A percentile compares a stretch with the other conserved stretches of the same genome.
phyloP scores from a whole-genome alignment of 2,329 filamentous ascomycete genomes.

The Fusarium fujikuroi region DNA sequence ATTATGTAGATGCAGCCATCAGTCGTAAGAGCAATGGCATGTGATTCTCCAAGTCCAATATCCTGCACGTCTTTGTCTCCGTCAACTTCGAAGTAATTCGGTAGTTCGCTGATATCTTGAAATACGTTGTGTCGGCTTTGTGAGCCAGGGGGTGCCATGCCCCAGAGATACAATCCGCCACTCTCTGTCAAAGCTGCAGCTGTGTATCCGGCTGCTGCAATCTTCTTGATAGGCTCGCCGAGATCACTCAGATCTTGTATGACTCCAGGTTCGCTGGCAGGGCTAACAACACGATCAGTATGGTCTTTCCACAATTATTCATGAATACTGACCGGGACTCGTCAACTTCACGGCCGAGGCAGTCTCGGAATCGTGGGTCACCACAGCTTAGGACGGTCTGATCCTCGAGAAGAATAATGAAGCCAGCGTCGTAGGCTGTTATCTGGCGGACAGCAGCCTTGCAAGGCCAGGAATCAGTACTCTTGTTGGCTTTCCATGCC shows the following conservation, averaged over 20 bases:
- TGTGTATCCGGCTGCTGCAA: slow-evolving; percentile 67
- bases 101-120: slow-evolving; percentile 45
- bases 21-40: slow-evolving; percentile 66
- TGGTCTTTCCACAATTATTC: background rate
- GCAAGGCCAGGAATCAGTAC: slow-evolving; percentile 38
- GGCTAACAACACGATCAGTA: slow-evolving; percentile 46
- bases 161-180: slow-evolving; percentile 71
- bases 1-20: slow-evolving; percentile 63
- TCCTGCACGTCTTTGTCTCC: slow-evolving; percentile 64
- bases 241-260: slow-evolving; percentile 64
- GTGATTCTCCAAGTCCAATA: slow-evolving; percentile 66
- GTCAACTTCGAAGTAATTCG: slow-evolving; percentile 59
- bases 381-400: slow-evolving; percentile 65
- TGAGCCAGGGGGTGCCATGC: slow-evolving; percentile 46
- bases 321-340: slow-evolving; percentile 47
- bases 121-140: slow-evolving; percentile 50
- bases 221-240: slow-evolving; percentile 61
- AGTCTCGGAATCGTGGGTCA: slow-evolving; percentile 66
- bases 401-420: slow-evolving; percentile 56
- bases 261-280: slow-evolving; percentile 57
- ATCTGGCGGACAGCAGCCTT: slow-evolving; percentile 52
- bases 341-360: slow-evolving; percentile 63
- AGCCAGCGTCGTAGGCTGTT: slow-evolving; percentile 61
- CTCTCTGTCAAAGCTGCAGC: slow-evolving; percentile 67
- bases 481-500: slow-evolving; percentile 20